These are phyloP conservation scores for Backusella tarrabulga DNA, from an alignment of 192 early-diverging fungal species.

Conservation along the genomic window DNA sequence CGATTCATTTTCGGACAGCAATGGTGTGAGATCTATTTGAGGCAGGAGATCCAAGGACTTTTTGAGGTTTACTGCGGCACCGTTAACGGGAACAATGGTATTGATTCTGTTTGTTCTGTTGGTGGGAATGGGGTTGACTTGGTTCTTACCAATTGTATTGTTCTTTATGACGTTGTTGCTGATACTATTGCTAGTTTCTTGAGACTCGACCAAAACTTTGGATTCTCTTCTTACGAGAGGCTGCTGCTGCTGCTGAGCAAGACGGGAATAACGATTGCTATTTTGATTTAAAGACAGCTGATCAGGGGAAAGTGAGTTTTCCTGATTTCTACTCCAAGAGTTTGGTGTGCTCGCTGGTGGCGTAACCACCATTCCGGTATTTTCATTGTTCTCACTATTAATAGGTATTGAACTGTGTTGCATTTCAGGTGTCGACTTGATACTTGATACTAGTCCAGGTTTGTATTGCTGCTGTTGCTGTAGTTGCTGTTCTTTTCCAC, in stretches of 20 bases:
- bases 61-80: background rate
- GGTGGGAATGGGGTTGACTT: background rate
- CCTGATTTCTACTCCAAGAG: slow-evolving; percentile 4
- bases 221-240: background rate
- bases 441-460: background rate
- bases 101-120: background rate
- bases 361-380: background rate
- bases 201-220: background rate
- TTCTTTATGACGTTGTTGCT: background rate
- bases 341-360: background rate
- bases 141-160: background rate
- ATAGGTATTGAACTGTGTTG: background rate
- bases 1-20: background rate
- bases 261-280: background rate
- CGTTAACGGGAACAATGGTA: background rate
- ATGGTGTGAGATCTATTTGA: background rate
- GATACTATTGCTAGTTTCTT: background rate
- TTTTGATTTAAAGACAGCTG: background rate
- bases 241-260: background rate
- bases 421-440: background rate
- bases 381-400: background rate
- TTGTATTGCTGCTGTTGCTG: background rate
- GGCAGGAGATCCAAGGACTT: background rate
- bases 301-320: background rate
- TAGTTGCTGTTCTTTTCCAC: background rate